Evolutionary conservation across 495 filamentous ascomycete species (phyloP).

Genomic region (Trichocladium uniseriatum): DNA sequence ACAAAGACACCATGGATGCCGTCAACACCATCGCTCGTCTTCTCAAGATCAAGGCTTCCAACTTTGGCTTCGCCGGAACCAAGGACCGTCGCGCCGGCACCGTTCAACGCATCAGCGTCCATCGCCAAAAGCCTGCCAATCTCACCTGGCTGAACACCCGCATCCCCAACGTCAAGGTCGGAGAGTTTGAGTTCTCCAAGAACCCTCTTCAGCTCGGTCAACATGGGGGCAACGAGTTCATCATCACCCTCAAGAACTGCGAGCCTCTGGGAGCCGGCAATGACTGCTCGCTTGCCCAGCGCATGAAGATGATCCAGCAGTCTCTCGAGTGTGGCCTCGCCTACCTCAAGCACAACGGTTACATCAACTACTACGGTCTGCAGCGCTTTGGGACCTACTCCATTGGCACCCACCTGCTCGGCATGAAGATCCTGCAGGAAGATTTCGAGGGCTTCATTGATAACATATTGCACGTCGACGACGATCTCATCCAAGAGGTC

Average conservation of each 20-base stretch:
- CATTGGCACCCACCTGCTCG: constrained; percentile 71
- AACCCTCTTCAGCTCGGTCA: constrained; percentile 71
- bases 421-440: constrained; percentile 69
- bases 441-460: constrained; percentile 73
- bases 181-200: constrained; percentile 66
- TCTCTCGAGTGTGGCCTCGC: constrained; percentile 36
- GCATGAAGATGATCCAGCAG: constrained; percentile 27
- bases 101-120: constrained; percentile 70
- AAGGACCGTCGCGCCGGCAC: constrained; percentile 90
- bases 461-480: constrained; percentile 53
- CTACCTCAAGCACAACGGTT: constrained; percentile 58
- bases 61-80: constrained; percentile 81
- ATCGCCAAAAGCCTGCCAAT: constrained; percentile 51
- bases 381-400: constrained; percentile 86
- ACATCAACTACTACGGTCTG: constrained; percentile 93
- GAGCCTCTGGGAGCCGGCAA: constrained; percentile 50
- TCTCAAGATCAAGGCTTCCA: constrained; percentile 56
- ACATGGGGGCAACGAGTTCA: constrained; percentile 80
- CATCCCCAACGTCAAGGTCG: constrained; percentile 55
- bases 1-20: constrained; percentile 95
- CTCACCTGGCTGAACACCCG: constrained; percentile 53
- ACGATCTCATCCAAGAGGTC: constrained; percentile 19
- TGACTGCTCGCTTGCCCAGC: constrained; percentile 27
- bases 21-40: constrained; percentile 60
- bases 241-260: constrained; percentile 80